Base-by-base conservation (phyloP, 2,329 filamentous ascomycete species). In the Claviceps purpurea region DNA sequence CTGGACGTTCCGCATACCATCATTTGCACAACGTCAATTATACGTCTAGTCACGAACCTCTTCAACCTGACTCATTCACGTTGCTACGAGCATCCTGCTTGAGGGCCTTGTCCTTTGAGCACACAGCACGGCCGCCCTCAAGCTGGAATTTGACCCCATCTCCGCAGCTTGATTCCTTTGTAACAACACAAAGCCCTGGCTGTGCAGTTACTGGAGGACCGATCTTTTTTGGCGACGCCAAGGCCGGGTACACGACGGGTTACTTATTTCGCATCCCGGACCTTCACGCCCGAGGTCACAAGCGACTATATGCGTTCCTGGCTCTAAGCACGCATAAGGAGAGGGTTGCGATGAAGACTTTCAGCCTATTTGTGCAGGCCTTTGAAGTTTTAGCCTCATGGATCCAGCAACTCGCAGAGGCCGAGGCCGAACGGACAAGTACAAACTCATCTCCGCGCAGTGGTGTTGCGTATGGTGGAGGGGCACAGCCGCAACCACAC, bases 231-330 rank as follows among this genome's bases (percentile, higher is more conserved):
- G 82, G 82, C 34, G 82, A 85, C 59, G 73, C 79, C 1, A 63
- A 76, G 0, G 76, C 81, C 1, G 82, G 82, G 34, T 85, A 84
- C 65, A 85, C 82, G 0, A 85, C 81, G 0, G 82, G 81, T 14
- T 85, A 83, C 64, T 82, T 85, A 56, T 85, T 85, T 61, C 81
- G 82, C 26, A 82, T 85, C 43, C 78, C 81, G 6, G 82, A 85
- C 61, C 71, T 83, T 39, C 81, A 83, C 56, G 82, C 82, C 14
- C 78, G 82, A 13, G 82, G 82, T 4, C 78, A 83, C 58, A 81
- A 82, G 64, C 76, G 82, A n/a, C 78, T 84, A 13, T 85, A 85
- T 60, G 82, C 82, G 11, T 79, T 85, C 54, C 65, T 85, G 54
- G 80, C 81, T 2, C 73, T 85, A 47, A 82, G 75, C 62, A 84